Base-by-base conservation (phyloP, 139 green algal genomes). In the Eudorina sp. region DNA sequence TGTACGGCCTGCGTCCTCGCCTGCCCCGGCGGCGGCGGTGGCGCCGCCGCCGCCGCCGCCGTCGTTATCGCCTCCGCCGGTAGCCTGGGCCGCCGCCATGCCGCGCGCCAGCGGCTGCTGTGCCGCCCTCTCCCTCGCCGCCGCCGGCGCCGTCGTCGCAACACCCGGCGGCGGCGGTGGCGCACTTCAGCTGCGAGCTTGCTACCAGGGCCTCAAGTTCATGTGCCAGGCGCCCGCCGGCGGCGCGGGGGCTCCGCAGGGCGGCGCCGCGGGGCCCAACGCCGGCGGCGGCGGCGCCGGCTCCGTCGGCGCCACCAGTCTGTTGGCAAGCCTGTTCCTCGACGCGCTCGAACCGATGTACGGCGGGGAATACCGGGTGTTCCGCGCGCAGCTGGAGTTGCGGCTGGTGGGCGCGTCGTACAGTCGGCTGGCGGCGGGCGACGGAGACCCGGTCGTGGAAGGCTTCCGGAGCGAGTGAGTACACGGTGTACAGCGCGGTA, bases 81-180 rank as follows among this genome's bases (percentile, higher is more conserved):
- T 41, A 2, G 36, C 43, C 1, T 41, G 5, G 13, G 41, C 70
- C 4, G 36, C 70, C 41, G 70, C 40, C 13, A 21, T 55, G 70
- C 70, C 70, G 7, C 70, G 34, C 7, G 16, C 70, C 70, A 79
- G 70, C 43, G 70, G 70, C 70, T 79, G 70, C 70, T 79, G 70
- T 41, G 70, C 70, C 70, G 58, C 41, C 70, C 70, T 79, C 19
- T 34, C 58, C 16, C 27, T 69, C 58, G 16, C 58, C 6, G 16
- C 58, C 19, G 23, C 58, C 16, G 19, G 19, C n/a, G 58, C n/a
- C n/a, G n/a, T n/a, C n/a, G n/a, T n/a, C n/a, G n/a, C n/a, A n/a
- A n/a, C n/a, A n/a, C n/a, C n/a, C n/a, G n/a, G n/a, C n/a, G n/a
- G n/a, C n/a, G n/a, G n/a, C n/a, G n/a, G n/a, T n/a, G n/a, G n/a